These are phyloP conservation scores for Straminergon stramineum DNA, from an alignment of 225 moss, liverwort and hornwort species.

Conservation along the genomic window DNA sequence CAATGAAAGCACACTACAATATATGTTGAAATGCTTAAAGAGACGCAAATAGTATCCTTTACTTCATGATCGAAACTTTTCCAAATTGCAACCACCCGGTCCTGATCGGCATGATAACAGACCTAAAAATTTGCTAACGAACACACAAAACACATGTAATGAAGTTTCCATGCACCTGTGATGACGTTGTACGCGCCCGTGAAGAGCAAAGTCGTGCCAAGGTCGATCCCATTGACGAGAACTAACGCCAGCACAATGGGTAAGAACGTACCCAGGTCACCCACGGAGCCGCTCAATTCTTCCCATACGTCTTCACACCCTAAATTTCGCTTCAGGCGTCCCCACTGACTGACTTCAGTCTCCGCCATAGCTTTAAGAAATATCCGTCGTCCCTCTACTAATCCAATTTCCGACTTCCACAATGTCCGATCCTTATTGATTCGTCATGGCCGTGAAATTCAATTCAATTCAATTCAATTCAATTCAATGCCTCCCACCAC, in stretches of 20 bases:
- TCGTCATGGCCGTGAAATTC: background rate
- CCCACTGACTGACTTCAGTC: background rate
- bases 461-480: background rate
- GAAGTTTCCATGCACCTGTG: conserved; percentile 28
- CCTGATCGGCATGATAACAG: background rate
- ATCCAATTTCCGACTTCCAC: background rate
- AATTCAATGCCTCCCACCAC: background rate
- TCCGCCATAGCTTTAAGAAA: conserved; percentile 12
- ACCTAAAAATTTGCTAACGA: background rate
- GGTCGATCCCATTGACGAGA: conserved; percentile 65
- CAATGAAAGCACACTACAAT: background rate
- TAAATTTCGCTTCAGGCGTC: conserved; percentile 11
- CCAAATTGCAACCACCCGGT: background rate
- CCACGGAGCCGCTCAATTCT: conserved; percentile 73
- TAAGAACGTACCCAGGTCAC: conserved; percentile 78
- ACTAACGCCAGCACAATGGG: conserved; percentile 68
- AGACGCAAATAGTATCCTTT: background rate
- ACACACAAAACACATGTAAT: background rate
- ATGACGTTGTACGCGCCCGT: conserved; percentile 68
- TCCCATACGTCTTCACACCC: conserved; percentile 29
- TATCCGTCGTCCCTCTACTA: background rate
- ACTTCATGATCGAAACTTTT: background rate
- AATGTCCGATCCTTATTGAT: background rate
- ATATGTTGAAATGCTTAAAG: background rate
- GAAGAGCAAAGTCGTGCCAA: conserved; percentile 74